These are phyloP conservation scores for Pichia kudriavzevii DNA, from an alignment of 1,139 yeast genomes.

Conservation along the genomic window DNA sequence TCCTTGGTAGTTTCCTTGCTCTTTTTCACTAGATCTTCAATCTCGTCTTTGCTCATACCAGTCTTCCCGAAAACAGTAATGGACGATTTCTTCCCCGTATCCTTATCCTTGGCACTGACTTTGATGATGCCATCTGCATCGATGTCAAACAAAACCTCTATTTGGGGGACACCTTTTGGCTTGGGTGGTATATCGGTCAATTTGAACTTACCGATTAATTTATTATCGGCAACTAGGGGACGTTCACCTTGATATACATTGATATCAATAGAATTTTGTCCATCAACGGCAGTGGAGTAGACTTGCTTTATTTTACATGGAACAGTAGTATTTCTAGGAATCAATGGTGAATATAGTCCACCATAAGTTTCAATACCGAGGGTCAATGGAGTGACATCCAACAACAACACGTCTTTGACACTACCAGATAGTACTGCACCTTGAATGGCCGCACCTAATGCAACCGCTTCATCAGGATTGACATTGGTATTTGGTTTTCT, in stretches of 20 bases:
- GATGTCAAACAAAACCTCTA: conserved; percentile 64
- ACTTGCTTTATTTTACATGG: conserved; percentile 67
- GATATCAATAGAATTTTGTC: conserved; percentile 73
- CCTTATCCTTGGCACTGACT: conserved; percentile 63
- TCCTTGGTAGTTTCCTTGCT: conserved; percentile 35
- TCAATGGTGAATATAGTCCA: conserved; percentile 69
- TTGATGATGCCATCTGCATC: conserved; percentile 81
- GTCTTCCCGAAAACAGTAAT: conserved; percentile 67
- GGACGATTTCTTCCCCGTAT: conserved; percentile 46
- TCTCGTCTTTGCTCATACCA: conserved; percentile 59
- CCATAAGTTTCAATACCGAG: conserved; percentile 79
- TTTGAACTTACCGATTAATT: conserved; percentile 64
- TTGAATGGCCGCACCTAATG: conserved; percentile 79
- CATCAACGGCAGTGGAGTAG: conserved; percentile 80
- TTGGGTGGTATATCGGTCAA: conserved; percentile 59
- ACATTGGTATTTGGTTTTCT: conserved; percentile 57
- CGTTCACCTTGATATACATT: conserved; percentile 78
- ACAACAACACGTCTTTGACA: conserved; percentile 57
- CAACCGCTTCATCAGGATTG: conserved; percentile 82
- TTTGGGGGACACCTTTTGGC: conserved; percentile 75
- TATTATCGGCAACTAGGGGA: conserved; percentile 64
- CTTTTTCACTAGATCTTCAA: conserved; percentile 48
- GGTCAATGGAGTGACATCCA: conserved; percentile 75
- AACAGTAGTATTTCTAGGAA: conserved; percentile 68
- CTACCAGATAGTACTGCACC: conserved; percentile 73